Base-by-base conservation (phyloP, 176 grass and related monocot genomes). In the Bonia amplexicaulis region DNA sequence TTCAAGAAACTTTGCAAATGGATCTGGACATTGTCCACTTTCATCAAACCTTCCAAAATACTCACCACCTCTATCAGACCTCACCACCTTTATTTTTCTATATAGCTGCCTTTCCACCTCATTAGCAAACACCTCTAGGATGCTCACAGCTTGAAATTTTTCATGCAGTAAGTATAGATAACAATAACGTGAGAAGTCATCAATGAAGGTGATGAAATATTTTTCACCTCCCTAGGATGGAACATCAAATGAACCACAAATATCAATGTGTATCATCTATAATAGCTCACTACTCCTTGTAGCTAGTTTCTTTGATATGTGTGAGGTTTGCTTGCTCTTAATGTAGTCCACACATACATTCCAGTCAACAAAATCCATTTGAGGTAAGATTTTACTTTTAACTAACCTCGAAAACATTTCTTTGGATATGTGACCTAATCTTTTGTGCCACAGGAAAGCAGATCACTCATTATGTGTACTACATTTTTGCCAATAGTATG, bases 1-100 rank as follows among this genome's bases (percentile, higher is more conserved):
- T 79, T 84, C 27, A 10, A 89, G 63, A 25, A 89, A 79, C 23
- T 88, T 89, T 89, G 63, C 66, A 66, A 79, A 79, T 54, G 73
- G 73, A 53, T 42, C 0, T 26, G 23, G 76, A 89, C 58, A 81
- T 64, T 90, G 60, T 1, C 77, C 48, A 27, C 1, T 41, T 69
- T 86, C 74, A 70, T 71, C 7, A 53, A 51, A 58, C 35, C 29
- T 85, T 25, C 51, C 2, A 77, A 63, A 82, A 25, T 76, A 85
- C 19, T 76, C 76, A 85, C 44, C 75, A 64, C 66, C 57, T 85
- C 39, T 80, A 74, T 81, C 11, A 61, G 6, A 89, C 7, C 59
- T 85, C 44, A 81, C 63, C 49, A 89, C 72, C 11, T 89, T 81
- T 44, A 85, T 31, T 7, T 80, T 80, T 61, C 52, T 89, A 76